These are phyloP conservation scores for Xylariaceae sp. DNA, from an alignment of 2,329 filamentous ascomycete species.

Conservation along the genomic window DNA sequence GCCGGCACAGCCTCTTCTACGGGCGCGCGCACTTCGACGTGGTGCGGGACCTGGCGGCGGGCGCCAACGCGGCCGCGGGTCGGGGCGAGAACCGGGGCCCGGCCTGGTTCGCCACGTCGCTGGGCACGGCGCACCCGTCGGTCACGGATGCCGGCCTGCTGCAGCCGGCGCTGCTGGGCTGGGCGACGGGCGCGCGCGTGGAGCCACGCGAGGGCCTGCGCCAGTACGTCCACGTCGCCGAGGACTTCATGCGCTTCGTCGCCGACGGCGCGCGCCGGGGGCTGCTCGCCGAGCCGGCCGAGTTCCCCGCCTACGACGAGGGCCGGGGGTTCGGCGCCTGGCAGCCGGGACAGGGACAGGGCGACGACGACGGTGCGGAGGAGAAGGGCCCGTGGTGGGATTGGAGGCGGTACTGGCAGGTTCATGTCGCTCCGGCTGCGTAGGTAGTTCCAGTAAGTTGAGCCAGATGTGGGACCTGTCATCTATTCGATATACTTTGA, in stretches of 20 bases:
- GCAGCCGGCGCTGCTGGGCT: slow-evolving; percentile 51
- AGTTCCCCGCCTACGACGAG: slow-evolving; percentile 33
- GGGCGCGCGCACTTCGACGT: slow-evolving; percentile 58
- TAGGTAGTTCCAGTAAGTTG: no score
- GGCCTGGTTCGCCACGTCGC: slow-evolving; percentile 47
- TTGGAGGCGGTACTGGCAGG: slow-evolving; percentile 32
- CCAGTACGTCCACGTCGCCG: slow-evolving; percentile 53
- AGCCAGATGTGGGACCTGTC: no score
- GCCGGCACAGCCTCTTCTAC: slow-evolving; percentile 48
- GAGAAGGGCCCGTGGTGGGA: slow-evolving; percentile 26
- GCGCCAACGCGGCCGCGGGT: no score
- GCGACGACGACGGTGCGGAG: slow-evolving; percentile 16
- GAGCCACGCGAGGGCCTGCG: slow-evolving; percentile 46
- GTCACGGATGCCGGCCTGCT: slow-evolving; percentile 61
- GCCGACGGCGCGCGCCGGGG: slow-evolving; percentile 33
- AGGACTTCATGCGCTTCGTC: slow-evolving; percentile 49
- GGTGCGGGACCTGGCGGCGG: slow-evolving; percentile 47
- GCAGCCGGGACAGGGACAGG: slow-evolving; percentile 26
- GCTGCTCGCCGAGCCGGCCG: slow-evolving; percentile 41
- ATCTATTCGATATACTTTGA: no score
- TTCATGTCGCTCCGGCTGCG: slow-evolving; percentile 18
- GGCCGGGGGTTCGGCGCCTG: slow-evolving; percentile 25
- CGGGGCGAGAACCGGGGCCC: slow-evolving; percentile 33
- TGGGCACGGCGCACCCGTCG: slow-evolving; percentile 52
- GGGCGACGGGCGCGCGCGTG: slow-evolving; percentile 55